Evolutionary conservation across 192 early-diverging fungal species (phyloP), one percentile per base, ranked within the genome.

Genomic region (Backusella liffmaniae): DNA sequence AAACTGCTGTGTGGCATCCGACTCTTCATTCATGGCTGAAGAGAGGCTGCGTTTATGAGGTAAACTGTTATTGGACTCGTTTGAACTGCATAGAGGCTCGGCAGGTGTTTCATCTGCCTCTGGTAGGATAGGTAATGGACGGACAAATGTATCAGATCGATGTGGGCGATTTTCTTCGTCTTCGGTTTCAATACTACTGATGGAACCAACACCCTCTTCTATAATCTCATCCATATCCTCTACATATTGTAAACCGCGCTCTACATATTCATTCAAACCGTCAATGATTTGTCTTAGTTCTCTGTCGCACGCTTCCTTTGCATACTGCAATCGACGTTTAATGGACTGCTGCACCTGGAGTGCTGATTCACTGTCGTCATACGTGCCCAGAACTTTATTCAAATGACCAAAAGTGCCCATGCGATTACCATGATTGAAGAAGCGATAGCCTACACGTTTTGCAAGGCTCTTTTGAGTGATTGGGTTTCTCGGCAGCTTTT

Each of bases 231-330:
- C 73, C n/a, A 73, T 73, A 56, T 86, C 84, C 49, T 85, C 84
- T 7, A 84, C 86, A 46, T 89, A 85, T 30, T 82, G 84, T n/a
- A 86, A 81, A 9, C 86, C 85, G 18, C 84, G 86, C 67, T 95
- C 92, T 4, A 94, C 93, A 67, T 87, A 88, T 59, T 90, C 88
- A 72, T 90, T 87, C 5, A 94, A 80, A 34, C 92, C 92, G 36
- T 88, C 80, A 30, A 94, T 89, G 70, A 94, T 90, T 16, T 88
- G 80, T 56, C 88, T 80, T 73, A 95, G 75, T 67, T 93, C 90
- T 6, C 73, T 71, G 77, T 93, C 88, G 77, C 91, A 93, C 2
- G 76, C 80, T 32, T 82, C 81, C 49, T 84, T 86, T 9, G 82
- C 82, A 80, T 75, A 80, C 23, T 83, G 71, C 6, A 83, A 62